Base-by-base conservation (phyloP, 2,329 filamentous ascomycete species). In the Alternaria sp. region DNA sequence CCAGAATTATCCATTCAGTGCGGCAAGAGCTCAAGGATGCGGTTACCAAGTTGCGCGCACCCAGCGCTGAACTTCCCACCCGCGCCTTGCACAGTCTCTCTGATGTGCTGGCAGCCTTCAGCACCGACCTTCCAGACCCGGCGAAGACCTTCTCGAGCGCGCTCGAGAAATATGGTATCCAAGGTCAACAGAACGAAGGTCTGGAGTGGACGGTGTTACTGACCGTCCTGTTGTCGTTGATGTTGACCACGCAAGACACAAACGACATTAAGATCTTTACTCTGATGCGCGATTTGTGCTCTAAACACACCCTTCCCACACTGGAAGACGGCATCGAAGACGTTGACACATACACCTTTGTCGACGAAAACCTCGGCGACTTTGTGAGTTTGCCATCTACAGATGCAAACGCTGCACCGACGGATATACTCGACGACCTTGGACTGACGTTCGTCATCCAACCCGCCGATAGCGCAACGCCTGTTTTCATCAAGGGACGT, bases 321-420 rank as follows among this genome's bases (percentile, higher is more conserved):
- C 62, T 74, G 3, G 71, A 74, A 47, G 70, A 74, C 21, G 71
- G 71, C 8, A 73, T 74, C 44, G 69, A 72, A 51, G 71, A 74
- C 28, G 68, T 58, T 1, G 71, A 71, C 2, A 74, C 69, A 18
- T 74, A 72, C 25, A 49, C 65, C 0, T 73, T 74, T 15, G 21
- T 75, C 10, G 71, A 74, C 55, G 65, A 69, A 26, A 56, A 75
- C 25, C 58, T 73, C 3, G 43, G 25, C n/a, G 71, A 72, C 33
- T 72, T 74, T 18, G 9, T 71, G n/a, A 21, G 7, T 6, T 12
- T 69, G 8, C 37, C 66, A 2, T 54, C 41, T 21, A 11, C 55
- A 23, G 53, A 60, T 25, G n/a, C 37, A 2, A 47, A 50, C 12
- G 30, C 23, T 11, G 55, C 60, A 6, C 59, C 64, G 0, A 61